Percentiles rank a stretch among this genome's conserved stretches.
Evolutionary conservation across 2,329 filamentous ascomycete species (phyloP).

Genomic region (Capronia americana): DNA sequence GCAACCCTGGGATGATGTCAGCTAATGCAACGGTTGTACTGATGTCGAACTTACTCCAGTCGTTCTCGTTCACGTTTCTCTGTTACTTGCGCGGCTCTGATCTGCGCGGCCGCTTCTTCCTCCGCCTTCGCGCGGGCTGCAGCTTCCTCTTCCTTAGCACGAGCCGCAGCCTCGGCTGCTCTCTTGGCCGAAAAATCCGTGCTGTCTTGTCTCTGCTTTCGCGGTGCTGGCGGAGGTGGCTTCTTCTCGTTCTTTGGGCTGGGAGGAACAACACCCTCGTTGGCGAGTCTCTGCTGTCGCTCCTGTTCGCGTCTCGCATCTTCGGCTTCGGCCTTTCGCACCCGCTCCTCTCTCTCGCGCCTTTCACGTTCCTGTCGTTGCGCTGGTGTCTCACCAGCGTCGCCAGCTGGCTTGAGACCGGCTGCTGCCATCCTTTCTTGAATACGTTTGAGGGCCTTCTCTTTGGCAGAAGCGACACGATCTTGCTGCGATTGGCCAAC

Average conservation of each 20-base stretch:
- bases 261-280: conserved; percentile 70
- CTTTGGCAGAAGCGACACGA: conserved; percentile 92
- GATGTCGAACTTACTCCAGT: conserved; percentile 74
- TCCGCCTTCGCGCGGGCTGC: conserved; percentile 71
- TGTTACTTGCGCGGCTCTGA: conserved; percentile 66
- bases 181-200: conserved; percentile 63
- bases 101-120: conserved; percentile 70
- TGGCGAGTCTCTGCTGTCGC: conserved; percentile 79
- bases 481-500: conserved; percentile 95
- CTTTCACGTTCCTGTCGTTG: conserved; percentile 89
- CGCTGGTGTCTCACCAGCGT: conserved; percentile 77
- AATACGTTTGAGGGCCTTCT: conserved; percentile 96
- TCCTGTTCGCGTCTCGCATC: conserved; percentile 88
- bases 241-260: conserved; percentile 60
- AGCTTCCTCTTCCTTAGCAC: conserved; percentile 71
- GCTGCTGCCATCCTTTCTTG: conserved; percentile 92
- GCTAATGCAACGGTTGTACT: conserved; percentile 38
- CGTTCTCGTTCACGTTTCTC: conserved; percentile 66
- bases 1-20: conserved; percentile 64
- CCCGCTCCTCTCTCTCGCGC: conserved; percentile 83
- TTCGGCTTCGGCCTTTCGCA: conserved; percentile 91
- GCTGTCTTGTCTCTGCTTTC: conserved; percentile 69
- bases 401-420: conserved; percentile 82
- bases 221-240: conserved; percentile 76
- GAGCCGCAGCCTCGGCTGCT: conserved; percentile 59